phyloP scores from a whole-genome alignment of 192 early-diverging fungal species.

The Coemansia sp. region DNA sequence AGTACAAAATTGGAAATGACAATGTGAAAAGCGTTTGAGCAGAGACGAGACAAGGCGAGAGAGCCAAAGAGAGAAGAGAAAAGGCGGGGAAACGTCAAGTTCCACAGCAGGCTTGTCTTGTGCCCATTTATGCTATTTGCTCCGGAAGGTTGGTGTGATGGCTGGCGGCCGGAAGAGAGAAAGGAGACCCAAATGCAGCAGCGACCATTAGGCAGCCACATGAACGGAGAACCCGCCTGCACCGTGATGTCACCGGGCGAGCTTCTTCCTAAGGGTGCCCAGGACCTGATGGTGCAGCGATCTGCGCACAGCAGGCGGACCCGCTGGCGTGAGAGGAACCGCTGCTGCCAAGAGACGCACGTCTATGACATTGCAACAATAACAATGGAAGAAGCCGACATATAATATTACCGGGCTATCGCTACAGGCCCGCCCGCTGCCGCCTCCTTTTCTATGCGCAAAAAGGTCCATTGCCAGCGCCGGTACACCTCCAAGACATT shows the following conservation, averaged over 20 bases:
- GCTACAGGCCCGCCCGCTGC: not conserved
- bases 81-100: no score
- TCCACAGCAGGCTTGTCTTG: no score
- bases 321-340: no score
- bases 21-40: not conserved
- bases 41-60: no score
- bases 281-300: not conserved
- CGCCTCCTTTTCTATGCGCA: slow-evolving; percentile 76
- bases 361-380: no score
- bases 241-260: not conserved
- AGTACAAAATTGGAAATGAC: not conserved
- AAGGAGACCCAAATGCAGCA: no score
- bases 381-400: not conserved
- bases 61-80: no score
- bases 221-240: not conserved
- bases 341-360: not conserved
- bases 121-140: no score
- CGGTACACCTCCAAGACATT: slow-evolving; percentile 82
- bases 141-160: no score
- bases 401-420: no score
- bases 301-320: not conserved
- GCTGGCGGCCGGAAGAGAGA: no score
- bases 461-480: slow-evolving; percentile 95
- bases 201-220: no score
- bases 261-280: not conserved